Evolutionary conservation across 352 stramenopile genomes (phyloP).

Genomic region (Phytophthora pistaciae): DNA sequence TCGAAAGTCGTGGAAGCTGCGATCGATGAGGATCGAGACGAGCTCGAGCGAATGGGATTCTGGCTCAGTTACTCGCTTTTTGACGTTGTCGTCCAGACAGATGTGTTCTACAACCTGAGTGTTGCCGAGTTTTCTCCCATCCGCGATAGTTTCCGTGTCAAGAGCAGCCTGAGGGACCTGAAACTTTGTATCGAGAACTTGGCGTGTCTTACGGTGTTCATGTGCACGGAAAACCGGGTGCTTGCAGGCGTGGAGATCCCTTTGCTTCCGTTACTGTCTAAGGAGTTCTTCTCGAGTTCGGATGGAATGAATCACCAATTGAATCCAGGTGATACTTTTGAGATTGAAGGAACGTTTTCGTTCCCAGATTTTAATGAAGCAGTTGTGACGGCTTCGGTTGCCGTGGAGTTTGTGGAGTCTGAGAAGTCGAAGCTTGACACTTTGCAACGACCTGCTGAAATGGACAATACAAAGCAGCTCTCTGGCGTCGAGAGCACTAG

Average conservation of each 20-base stretch:
- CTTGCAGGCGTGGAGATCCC: slow-evolving; percentile 70
- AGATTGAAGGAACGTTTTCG: slow-evolving; percentile 48
- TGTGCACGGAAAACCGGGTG: slow-evolving; percentile 77
- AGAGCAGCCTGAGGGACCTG: slow-evolving; percentile 62
- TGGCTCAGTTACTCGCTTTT: slow-evolving; percentile 90
- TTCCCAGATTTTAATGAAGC: slow-evolving; percentile 50
- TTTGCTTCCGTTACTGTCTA: slow-evolving; percentile 39
- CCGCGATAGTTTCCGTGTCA: slow-evolving; percentile 77
- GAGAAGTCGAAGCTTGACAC: neutral
- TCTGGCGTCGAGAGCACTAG: neutral
- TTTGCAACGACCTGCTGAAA: neutral
- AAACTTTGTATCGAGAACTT: slow-evolving; percentile 43
- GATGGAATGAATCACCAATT: neutral
- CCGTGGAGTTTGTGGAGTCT: slow-evolving; percentile 40
- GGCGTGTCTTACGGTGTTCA: slow-evolving; percentile 57
- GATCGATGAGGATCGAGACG: slow-evolving; percentile 16
- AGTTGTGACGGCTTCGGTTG: slow-evolving; percentile 41
- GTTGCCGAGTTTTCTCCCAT: slow-evolving; percentile 70
- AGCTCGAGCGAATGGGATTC: slow-evolving; percentile 44
- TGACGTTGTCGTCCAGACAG: slow-evolving; percentile 83
- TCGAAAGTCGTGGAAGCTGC: slow-evolving; percentile 32
- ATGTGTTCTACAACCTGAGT: slow-evolving; percentile 75
- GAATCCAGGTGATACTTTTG: slow-evolving; percentile 11
- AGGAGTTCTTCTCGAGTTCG: slow-evolving; percentile 33
- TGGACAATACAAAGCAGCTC: neutral